Percentiles rank a stretch among this genome's conserved stretches.
These are phyloP conservation scores for Xeromyces bisporus DNA, from an alignment of 495 filamentous ascomycete genomes.

Conservation along the genomic window DNA sequence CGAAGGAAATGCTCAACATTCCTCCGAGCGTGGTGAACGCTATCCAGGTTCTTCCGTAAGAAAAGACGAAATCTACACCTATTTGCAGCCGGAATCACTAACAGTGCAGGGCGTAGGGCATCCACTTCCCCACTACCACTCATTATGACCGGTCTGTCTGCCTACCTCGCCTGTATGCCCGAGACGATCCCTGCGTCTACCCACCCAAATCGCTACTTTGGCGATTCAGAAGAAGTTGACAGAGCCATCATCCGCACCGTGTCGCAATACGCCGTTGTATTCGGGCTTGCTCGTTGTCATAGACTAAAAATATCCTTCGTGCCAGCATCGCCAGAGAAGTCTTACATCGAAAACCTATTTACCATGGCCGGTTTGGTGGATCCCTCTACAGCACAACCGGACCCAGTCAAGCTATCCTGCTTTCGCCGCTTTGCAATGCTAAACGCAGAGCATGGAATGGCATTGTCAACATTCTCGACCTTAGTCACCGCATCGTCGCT, in stretches of 20 bases:
- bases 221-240: slow-evolving; percentile 8
- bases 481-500: slow-evolving; percentile 19
- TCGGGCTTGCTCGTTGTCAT: slow-evolving; percentile 15
- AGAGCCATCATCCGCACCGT: slow-evolving; percentile 12
- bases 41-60: slow-evolving; percentile 17
- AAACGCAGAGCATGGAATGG: slow-evolving; percentile 22
- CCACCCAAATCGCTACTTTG: slow-evolving; percentile 14
- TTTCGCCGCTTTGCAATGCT: slow-evolving; percentile 20
- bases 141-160: slow-evolving; percentile 17
- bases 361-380: slow-evolving; percentile 16
- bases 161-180: slow-evolving; percentile 12
- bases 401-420: slow-evolving; percentile 11
- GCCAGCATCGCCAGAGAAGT: slow-evolving; percentile 6
- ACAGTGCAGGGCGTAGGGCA: too few species aligned
- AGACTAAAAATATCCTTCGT: slow-evolving; percentile 9
- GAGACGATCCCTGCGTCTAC: slow-evolving; percentile 11
- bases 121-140: slow-evolving; percentile 15
- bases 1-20: slow-evolving; percentile 12
- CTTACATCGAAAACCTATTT: slow-evolving; percentile 21
- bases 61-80: neutral
- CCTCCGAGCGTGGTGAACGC: slow-evolving; percentile 11
- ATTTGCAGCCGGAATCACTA: neutral
- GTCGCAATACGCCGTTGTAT: slow-evolving; percentile 17
- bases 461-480: slow-evolving; percentile 15
- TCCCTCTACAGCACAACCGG: slow-evolving; percentile 3